Evolutionary conservation across 768 basidiomycete genomes (phyloP).

Genomic region (Boletus vinaceobasis): DNA sequence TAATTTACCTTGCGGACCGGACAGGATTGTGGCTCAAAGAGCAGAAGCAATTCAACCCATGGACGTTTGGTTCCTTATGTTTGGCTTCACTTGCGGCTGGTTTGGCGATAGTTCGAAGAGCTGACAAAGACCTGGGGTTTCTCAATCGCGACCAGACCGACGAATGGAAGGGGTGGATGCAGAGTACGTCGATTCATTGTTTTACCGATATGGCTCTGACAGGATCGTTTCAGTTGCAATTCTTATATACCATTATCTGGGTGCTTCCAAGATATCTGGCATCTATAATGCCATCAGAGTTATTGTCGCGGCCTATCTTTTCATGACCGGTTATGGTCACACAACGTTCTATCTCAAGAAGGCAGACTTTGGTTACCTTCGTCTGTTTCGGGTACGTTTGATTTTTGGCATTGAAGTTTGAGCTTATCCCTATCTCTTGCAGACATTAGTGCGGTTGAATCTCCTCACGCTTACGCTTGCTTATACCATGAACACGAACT

Average conservation of each 20-base stretch:
- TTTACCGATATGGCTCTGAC: neutral
- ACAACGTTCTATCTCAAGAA: constrained; percentile 87
- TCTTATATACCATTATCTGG: constrained; percentile 89
- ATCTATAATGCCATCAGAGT: constrained; percentile 91
- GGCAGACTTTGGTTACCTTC: constrained; percentile 76
- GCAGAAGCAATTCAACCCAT: constrained; percentile 76
- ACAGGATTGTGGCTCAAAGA: constrained; percentile 86
- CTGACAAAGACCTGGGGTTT: constrained; percentile 83
- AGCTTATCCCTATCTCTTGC: constrained; percentile 5
- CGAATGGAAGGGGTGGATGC: constrained; percentile 99
- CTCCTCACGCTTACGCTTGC: constrained; percentile 76
- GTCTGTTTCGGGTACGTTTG: constrained; percentile 61
- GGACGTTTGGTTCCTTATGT: constrained; percentile 62
- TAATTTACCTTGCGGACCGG: constrained; percentile 81
- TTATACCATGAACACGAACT: constrained; percentile 91
- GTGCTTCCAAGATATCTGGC: constrained; percentile 87
- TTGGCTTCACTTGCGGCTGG: constrained; percentile 55
- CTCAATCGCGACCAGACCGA: constrained; percentile 91
- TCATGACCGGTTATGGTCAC: constrained; percentile 93
- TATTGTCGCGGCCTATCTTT: constrained; percentile 84
- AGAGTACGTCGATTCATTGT: constrained; percentile 50
- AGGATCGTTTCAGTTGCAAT: constrained; percentile 59
- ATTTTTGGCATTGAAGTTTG: neutral
- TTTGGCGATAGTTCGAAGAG: constrained; percentile 59
- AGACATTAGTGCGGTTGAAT: constrained; percentile 82